Base-by-base conservation (phyloP, 2,329 filamentous ascomycete species). In the Xylaria polymorpha region DNA sequence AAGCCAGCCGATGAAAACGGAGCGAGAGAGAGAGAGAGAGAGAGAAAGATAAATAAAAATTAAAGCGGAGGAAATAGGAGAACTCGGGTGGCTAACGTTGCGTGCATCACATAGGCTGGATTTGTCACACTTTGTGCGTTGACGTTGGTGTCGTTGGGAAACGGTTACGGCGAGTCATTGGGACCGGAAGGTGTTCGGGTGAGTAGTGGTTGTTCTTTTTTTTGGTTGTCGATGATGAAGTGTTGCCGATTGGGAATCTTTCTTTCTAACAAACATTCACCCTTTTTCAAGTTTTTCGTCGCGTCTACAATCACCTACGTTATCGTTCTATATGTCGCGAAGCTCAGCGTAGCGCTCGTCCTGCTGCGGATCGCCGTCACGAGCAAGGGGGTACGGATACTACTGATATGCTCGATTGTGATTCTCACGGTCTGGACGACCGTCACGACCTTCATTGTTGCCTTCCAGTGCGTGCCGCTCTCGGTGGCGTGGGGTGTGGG, bases 331-430 rank as follows among this genome's bases (percentile, higher is more conserved):
- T 73, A 68, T 22, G 44, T 73, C 22, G 71, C 68, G 0, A 73
- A 73, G 64, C 59, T 73, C 10, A 73, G 71, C 41, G 70, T 72
- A 3, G 71, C 71, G 10, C 63, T 72, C 14, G 71, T 73, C 9
- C 46, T 73, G 9, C 64, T 70, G 29, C 70, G 71, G 22, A 70
- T 73, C 60, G 68, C 71, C 25, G 68, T 72, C 4, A 72, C 70
- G 63, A 71, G 58, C 63, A 68, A 71, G n/a, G 53, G 59, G 8
- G 68, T 72, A 9, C 70, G 68, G 50, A 66, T 48, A 10, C 1
- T 73, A 6, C 25, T 73, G 35, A 55, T 64, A n/a, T 62, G 51
- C 55, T 72, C 71, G 0, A 71, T 73, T 6, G 66, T 53, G 15
- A 53, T 18, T 1, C 61, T 73, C 43, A 71, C 70, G 14, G 56